Percentiles rank a stretch among this genome's conserved stretches.
Evolutionary conservation across 805 yeast species (phyloP).

Genomic region (Spathaspora sp.): DNA sequence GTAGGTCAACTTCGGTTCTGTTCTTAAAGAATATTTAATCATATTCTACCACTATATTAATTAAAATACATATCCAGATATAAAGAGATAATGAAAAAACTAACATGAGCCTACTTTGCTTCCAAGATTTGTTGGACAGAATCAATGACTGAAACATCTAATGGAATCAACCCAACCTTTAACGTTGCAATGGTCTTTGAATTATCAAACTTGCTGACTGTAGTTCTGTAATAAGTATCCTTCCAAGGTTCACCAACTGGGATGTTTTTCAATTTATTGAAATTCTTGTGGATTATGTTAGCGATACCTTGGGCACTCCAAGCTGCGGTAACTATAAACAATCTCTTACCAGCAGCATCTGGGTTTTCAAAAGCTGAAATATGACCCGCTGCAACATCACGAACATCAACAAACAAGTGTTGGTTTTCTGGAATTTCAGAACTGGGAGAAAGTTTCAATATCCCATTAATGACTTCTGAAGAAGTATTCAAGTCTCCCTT

Average conservation of each 20-base stretch:
- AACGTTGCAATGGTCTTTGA: constrained; percentile 26
- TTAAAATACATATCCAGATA: neutral
- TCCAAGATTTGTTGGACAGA: constrained; percentile 31
- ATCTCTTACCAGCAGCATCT: constrained; percentile 21
- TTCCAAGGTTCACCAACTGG: constrained; percentile 39
- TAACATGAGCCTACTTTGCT: constrained; percentile 1
- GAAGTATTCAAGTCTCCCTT: constrained; percentile 18
- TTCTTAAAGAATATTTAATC: too few species aligned
- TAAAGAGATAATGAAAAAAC: neutral
- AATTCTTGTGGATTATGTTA: constrained; percentile 30
- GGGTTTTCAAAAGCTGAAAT: constrained; percentile 21
- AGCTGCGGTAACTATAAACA: constrained; percentile 12
- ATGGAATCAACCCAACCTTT: constrained; percentile 25
- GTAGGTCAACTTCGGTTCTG: too few species aligned
- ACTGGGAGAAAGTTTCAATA: constrained; percentile 16
- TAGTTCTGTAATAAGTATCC: constrained; percentile 11
- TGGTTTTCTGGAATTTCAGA: constrained; percentile 9
- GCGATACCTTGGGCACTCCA: constrained; percentile 24
- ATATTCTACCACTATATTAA: too few species aligned
- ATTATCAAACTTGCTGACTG: constrained; percentile 21
- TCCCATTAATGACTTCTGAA: constrained; percentile 22
- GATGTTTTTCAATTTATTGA: constrained; percentile 41
- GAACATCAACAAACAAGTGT: constrained; percentile 17
- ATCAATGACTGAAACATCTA: constrained; percentile 39
- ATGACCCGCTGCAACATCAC: constrained; percentile 23